Conservation (phyloP, 345 rosid species). For the Boechera stricta region DNA sequence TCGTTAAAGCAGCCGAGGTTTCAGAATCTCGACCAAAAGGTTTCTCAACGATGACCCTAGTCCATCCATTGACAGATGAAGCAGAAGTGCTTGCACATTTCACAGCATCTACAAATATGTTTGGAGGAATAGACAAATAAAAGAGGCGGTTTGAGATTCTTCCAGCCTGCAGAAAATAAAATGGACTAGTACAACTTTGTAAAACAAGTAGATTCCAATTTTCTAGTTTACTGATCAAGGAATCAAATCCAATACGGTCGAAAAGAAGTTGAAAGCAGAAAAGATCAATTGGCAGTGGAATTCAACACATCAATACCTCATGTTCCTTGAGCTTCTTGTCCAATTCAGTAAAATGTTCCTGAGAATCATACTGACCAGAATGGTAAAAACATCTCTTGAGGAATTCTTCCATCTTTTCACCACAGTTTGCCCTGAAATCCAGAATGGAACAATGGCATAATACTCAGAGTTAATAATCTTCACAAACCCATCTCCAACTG, state of each 20-base stretch:
- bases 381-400: conserved; percentile 96
- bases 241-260: not conserved
- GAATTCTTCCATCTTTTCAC: conserved; percentile 93
- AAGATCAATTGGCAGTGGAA: conserved; percentile 3
- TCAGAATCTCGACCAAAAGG: conserved; percentile 99
- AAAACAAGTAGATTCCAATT: not conserved
- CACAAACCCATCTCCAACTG: conserved; percentile 4
- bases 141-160: conserved; percentile 89
- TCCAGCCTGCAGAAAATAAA: conserved; percentile 59
- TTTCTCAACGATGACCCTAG: conserved; percentile 98
- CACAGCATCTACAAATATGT: conserved; percentile 91
- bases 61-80: conserved; percentile 94
- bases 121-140: conserved; percentile 94
- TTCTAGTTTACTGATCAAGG: not conserved
- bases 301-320: conserved; percentile 62
- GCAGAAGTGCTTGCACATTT: conserved; percentile 89
- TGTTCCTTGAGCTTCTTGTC: conserved; percentile 83
- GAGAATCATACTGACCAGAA: conserved; percentile 95
- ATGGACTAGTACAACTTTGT: not conserved
- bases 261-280: not conserved
- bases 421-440: conserved; percentile 81
- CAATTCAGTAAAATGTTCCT: conserved; percentile 70
- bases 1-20: conserved; percentile 94
- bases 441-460: conserved; percentile 35
- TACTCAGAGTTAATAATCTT: not conserved